A percentile compares a stretch with the other conserved stretches of the same genome.
Evolutionary conservation across 306 rosid genomes (phyloP).

Genomic region (Abrus pulchellus): DNA sequence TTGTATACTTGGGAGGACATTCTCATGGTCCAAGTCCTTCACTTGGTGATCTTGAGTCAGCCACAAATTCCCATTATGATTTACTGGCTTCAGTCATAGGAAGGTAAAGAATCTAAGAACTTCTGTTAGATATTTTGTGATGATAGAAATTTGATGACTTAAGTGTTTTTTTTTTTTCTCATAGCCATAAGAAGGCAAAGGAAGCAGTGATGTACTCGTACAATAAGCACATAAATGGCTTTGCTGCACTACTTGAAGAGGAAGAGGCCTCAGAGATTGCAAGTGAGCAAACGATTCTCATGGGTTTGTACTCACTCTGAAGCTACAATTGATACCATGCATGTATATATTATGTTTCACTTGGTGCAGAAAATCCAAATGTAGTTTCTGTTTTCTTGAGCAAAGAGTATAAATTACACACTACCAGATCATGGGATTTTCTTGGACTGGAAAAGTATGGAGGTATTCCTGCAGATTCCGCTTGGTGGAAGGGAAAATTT

Average conservation of each 20-base stretch:
- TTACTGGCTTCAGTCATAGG: slow-evolving; percentile 45
- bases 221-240: slow-evolving; percentile 64
- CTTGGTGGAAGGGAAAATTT: slow-evolving; percentile 34
- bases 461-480: not conserved
- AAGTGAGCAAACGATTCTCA: slow-evolving; percentile 48
- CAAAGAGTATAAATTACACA: slow-evolving; percentile 54
- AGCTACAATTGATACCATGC: not conserved
- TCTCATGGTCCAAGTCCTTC: slow-evolving; percentile 49
- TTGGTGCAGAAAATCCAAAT: slow-evolving; percentile 37
- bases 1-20: slow-evolving; percentile 8
- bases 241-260: slow-evolving; percentile 69
- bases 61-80: slow-evolving; percentile 41
- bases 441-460: slow-evolving; percentile 37
- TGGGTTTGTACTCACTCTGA: not conserved
- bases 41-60: slow-evolving; percentile 28
- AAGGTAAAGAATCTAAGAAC: not conserved
- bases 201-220: slow-evolving; percentile 58
- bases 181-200: not conserved
- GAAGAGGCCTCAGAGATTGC: slow-evolving; percentile 54
- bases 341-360: not conserved
- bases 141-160: no score
- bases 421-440: slow-evolving; percentile 74
- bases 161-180: not conserved
- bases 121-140: not conserved
- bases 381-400: slow-evolving; percentile 66